Percentiles rank a stretch among this genome's conserved stretches.
Conservation (phyloP, 2,329 filamentous ascomycete species). For the Truncatella angustata region DNA sequence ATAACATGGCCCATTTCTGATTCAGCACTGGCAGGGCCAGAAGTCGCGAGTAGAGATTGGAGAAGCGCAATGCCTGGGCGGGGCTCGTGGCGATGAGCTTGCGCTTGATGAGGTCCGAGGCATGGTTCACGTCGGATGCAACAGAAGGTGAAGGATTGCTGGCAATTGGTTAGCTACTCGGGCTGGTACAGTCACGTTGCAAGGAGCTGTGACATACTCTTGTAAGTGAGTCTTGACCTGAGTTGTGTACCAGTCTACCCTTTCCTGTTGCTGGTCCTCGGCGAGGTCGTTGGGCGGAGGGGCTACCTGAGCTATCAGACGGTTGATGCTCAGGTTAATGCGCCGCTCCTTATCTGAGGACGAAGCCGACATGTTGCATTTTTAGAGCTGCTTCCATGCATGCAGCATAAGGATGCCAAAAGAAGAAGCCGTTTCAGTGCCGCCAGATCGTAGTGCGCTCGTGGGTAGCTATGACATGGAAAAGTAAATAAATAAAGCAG, state of each 20-base stretch:
- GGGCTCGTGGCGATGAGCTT: constrained; percentile 77
- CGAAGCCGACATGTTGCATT: constrained; percentile 47
- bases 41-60: constrained; percentile 85
- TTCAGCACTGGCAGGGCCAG: constrained; percentile 88
- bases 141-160: constrained; percentile 53
- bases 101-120: constrained; percentile 87
- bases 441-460: not conserved
- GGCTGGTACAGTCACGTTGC: too few species aligned
- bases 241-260: constrained; percentile 15
- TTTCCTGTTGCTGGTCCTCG: constrained; percentile 59
- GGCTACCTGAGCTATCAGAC: constrained; percentile 73
- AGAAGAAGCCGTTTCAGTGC: not conserved
- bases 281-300: constrained; percentile 64
- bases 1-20: constrained; percentile 96
- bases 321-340: constrained; percentile 75
- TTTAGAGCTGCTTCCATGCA: not conserved
- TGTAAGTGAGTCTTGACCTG: constrained; percentile 8
- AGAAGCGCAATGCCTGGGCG: constrained; percentile 78
- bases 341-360: constrained; percentile 59
- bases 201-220: constrained; percentile 4
- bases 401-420: not conserved
- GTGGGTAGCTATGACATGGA: not conserved
- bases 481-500: not conserved
- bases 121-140: constrained; percentile 80
- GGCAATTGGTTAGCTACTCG: too few species aligned